Conservation (phyloP, 768 basidiomycete species). For the Sutorius australiensis region DNA sequence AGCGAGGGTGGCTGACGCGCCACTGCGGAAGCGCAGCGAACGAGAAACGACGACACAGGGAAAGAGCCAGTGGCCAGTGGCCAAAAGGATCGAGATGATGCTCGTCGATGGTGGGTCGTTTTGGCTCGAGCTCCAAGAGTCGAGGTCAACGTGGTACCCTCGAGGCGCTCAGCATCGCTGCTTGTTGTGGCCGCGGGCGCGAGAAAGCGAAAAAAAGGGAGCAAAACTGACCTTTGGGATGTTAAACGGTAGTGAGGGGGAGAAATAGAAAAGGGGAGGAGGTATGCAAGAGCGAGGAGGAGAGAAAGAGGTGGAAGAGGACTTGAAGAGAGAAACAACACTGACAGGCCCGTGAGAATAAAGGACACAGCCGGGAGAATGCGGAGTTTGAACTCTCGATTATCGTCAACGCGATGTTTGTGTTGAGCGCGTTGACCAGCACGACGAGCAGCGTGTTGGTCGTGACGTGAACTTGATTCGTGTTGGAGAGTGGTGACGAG, state of each 20-base stretch:
- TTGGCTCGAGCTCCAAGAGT: constrained; percentile 7
- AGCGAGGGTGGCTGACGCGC: constrained; percentile 37
- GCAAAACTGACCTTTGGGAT: constrained; percentile 24
- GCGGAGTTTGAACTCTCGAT: constrained; percentile 45
- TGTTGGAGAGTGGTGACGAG: too few relatives aligned
- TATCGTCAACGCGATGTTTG: neutral
- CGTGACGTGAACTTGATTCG: too few relatives aligned
- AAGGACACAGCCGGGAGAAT: constrained; percentile 21
- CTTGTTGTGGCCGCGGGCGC: constrained; percentile 7
- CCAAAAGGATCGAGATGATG: constrained; percentile 3
- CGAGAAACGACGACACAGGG: neutral
- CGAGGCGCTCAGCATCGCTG: constrained; percentile 22
- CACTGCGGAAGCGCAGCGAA: constrained; percentile 5
- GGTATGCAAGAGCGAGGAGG: constrained; percentile 26
- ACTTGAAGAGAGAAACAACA: constrained; percentile 41
- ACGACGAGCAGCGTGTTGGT: too few relatives aligned
- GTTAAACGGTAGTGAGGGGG: constrained; percentile 6
- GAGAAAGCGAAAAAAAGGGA: neutral
- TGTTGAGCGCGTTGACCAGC: too few relatives aligned
- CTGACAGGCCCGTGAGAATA: constrained; percentile 41
- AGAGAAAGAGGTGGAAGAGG: constrained; percentile 28
- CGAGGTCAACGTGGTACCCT: constrained; percentile 28
- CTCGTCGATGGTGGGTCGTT: neutral
- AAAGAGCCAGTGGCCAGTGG: neutral
- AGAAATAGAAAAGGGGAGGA: constrained; percentile 20